Base-by-base conservation (phyloP, 768 basidiomycete species). In the Amanita phalloides region DNA sequence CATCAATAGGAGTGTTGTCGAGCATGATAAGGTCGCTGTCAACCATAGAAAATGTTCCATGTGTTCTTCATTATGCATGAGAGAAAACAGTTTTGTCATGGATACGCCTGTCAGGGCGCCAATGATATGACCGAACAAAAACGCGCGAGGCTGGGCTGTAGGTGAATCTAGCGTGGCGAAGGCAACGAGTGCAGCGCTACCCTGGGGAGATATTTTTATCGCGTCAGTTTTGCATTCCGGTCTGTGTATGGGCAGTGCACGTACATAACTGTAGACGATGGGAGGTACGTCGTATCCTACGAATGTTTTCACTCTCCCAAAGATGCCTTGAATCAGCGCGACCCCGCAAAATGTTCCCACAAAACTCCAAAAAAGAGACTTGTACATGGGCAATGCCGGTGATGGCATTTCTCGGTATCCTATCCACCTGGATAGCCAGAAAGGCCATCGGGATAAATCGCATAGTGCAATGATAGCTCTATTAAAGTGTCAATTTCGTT, bases 81-180 rank as follows among this genome's bases (percentile, higher is more conserved):
- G 65, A 42, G 62, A 66, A 57, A 78, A 76, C 4, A 79, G 60
- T 56, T 79, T 80, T 4, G 76, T 73, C 55, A 79, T 67, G 55
- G 68, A 72, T 8, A 78, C 64, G 5, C 78, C 77, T n/a, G 64
- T 63, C 39, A 79, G 58, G 6, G 75, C 73, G 6, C 75, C 71
- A 44, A 77, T 57, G 60, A 77, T 72, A 53, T 79, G 78, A 0
- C 78, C 77, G 2, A 71, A 70, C 28, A 81, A 45, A 6, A 80
- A 65, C 1, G 72, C 62, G 14, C 76, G 70, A 17, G 78, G 78
- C 62, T 81, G 78, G 0, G 75, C 73, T 36, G 79, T 59, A 4
- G 77, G 77, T 4, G 69, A 66, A 25, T 81, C 76, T 47, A 79
- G 68, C 2, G 72, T 68, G 21, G 74, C 78, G 52, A 78, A 80